Evolutionary conservation across 345 rosid genomes (phyloP), one percentile per base, ranked within the genome.

Genomic region (Eucalyptus cloeziana): DNA sequence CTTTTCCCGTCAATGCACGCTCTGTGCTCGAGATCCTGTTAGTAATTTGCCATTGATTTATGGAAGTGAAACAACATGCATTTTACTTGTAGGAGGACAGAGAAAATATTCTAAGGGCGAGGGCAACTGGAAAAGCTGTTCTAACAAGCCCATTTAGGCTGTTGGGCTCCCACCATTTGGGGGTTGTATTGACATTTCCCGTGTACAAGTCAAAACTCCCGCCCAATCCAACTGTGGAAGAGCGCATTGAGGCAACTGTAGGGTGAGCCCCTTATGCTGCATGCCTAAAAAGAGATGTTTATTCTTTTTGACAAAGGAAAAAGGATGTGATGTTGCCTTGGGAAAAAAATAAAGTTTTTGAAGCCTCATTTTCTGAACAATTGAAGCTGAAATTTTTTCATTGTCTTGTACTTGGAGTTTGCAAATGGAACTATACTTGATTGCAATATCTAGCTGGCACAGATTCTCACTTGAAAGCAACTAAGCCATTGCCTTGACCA

Each of bases 161-260:
- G 89, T 92, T 98, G 64, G 97, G 93, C 88, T 95, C 99, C 91
- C 98, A 96, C 90, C 99, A 98, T 94, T 97, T 98, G 51, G 99
- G 99, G 83, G 99, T 98, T 69, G 99, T 98, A 80, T 91, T 98
- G 93, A 98, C 99, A n/a, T 96, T 98, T 89, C 99, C 99, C 88
- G 99, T 98, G 80, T 98, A 98, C 92, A 98, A 95, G 89, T 94
- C 94, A 31, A 96, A 95, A 93, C 98, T 98, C 80, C 96, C 98
- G 47, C 90, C 83, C 30, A 92, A 87, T 49, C 98, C 99, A 6
- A 93, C 97, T 6, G 93, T 89, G 58, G 90, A 94, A 40, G 95
- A 97, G 87, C 97, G 99, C 85, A 94, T 95, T 52, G 95, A 93
- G 89, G 97, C 99, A 87, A 94, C 98, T 89, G 99, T 95, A 25